Base-by-base conservation (phyloP, 164 flowering plant species). In the Nelumbo lutea region DNA sequence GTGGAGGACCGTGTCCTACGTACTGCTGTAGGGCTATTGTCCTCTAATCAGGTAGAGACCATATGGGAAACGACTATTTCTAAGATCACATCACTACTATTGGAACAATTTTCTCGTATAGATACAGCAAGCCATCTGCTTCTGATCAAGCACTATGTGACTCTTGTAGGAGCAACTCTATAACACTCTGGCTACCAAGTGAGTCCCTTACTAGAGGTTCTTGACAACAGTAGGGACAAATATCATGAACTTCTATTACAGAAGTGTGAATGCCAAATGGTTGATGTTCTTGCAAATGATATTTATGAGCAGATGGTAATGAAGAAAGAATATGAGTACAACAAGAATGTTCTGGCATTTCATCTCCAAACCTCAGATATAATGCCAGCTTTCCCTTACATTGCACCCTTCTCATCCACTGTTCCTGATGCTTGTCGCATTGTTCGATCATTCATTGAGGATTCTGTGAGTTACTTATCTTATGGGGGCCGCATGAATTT, bases 401-500 rank as follows among this genome's bases (percentile, higher is more conserved):
- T 89, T 72, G 96, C 97, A 60, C 91, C 97, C n/a, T 94, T 90
- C 79, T 94, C 98, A 68, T 83, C 88, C 72, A 82, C 82, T 78
- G 93, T 94, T 43, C 98, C 96, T 10, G 95, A 91, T 59, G 71
- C 74, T 11, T 94, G 97, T 73, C 93, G 93, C 41, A 79, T 88
- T 64, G 89, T 91, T 27, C 78, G 88, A 48, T 86, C 97, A 42
- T 94, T 90, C 68, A 84, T 90, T 47, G 89, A 91, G 77, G 95
- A 90, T 47, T 93, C 91, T 46, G 87, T 90, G 59, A 88, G 83
- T 78, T 91, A 85, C 78, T 75, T 90, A 75, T 89, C 97, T 13
- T 82, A 87, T 76, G 93, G 95, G 7, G 80, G 82, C 6, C 83
- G 79, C 61, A 73, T 79, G 67, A 88, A 83, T 74, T 72, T 78